Evolutionary conservation across 108 stramenopile genomes (phyloP), one percentile per base, ranked within the genome.

Genomic region (Nitzschia palea): DNA sequence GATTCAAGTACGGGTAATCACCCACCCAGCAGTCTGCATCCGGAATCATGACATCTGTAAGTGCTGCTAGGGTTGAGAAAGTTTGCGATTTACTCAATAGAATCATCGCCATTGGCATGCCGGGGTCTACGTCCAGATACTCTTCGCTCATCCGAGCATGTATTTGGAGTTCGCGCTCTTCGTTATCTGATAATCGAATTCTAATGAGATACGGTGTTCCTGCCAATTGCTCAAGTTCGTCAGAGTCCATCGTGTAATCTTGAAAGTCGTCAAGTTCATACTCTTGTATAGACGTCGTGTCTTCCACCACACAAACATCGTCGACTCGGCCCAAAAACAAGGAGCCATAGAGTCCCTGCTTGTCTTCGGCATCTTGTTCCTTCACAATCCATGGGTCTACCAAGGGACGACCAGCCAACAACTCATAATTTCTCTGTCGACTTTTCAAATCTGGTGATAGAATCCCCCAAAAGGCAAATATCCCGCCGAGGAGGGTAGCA

Each of bases 1-100:
- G 60, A 60, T 86, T 76, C 23, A 93, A 58, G 57, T 93, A 93
- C 0, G 91, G 91, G 70, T 93, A 93, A 64, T 93, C 91, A 26
- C 91, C 91, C 9, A 93, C 78, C 75, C 81, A 93, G 20, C 80
- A 77, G 20, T 71, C 64, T 8, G 77, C 83, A 59, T 88, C 86
- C 22, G 87, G 75, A 0, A 89, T 73, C 37, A 70, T 74, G 30
- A 93, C 75, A 61, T 93, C 91, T 6, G 91, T 86, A 72, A 93
- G 68, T 8, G 77, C 91, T 1, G 86, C 83, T 30, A 93, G 62
- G 15, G 70, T 52, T 2, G 54, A 40, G 73, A 93, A 93, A 22
- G 59, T 33, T 52, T 57, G 71, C 23, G 71, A 78, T 18, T 82
- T 83, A 45, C 82, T 83, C 34, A 93, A 43, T 43, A 93, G 47